These are phyloP conservation scores for Diaporthe destruens DNA, from an alignment of 2,329 filamentous ascomycete genomes.

Conservation along the genomic window DNA sequence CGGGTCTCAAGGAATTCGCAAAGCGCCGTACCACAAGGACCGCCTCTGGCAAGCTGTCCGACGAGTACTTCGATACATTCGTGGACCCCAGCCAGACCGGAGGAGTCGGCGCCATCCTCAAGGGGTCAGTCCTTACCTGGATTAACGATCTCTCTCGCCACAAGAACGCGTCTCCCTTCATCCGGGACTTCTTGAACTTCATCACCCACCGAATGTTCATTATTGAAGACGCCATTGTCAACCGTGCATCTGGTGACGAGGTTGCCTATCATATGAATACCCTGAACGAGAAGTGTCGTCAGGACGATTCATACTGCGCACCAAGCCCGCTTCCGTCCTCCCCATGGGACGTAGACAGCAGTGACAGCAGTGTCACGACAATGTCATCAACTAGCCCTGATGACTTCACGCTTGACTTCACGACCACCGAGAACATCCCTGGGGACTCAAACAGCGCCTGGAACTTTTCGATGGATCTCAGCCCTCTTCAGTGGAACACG, in stretches of 20 bases:
- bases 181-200: constrained; percentile 42
- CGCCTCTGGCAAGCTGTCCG: constrained; percentile 40
- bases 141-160: constrained; percentile 41
- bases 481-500: constrained; percentile 40
- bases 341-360: constrained; percentile 33
- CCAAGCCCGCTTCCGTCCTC: constrained; percentile 13
- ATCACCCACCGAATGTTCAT: constrained; percentile 43
- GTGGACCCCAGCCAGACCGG: constrained; percentile 40
- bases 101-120: constrained; percentile 40
- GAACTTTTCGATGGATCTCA: constrained; percentile 36
- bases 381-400: constrained; percentile 29
- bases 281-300: constrained; percentile 38
- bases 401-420: constrained; percentile 37
- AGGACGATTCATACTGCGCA: constrained; percentile 40
- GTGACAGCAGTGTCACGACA: constrained; percentile 20
- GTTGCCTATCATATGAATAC: constrained; percentile 39
- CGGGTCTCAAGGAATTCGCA: constrained; percentile 40
- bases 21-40: constrained; percentile 41
- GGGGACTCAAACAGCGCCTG: constrained; percentile 25
- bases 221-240: constrained; percentile 38
- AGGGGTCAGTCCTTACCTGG: constrained; percentile 42
- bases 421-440: constrained; percentile 26
- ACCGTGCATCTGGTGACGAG: constrained; percentile 42
- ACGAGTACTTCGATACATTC: constrained; percentile 42
- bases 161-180: constrained; percentile 41